Conservation (phyloP, 305 asterid genomes). For the Rubia balearica region DNA sequence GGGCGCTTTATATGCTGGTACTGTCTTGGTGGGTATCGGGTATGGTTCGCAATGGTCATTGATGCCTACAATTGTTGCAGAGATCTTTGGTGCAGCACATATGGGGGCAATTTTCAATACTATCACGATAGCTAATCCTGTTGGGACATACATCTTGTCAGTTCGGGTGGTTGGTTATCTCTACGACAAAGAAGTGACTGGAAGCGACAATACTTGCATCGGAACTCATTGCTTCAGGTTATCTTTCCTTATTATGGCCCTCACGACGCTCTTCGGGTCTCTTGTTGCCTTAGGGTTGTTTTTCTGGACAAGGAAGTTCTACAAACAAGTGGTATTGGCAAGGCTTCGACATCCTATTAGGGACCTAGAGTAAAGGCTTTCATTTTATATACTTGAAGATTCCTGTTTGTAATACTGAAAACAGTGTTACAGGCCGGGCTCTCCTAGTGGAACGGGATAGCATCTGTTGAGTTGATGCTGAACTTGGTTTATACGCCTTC, state of each 20-base stretch:
- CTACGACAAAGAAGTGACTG: constrained; percentile 52
- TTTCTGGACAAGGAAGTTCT: constrained; percentile 57
- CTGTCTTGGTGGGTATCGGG: constrained; percentile 65
- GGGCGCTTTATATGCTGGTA: constrained; percentile 59
- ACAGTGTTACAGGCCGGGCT: background rate
- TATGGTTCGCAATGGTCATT: constrained; percentile 92
- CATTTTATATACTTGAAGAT: background rate
- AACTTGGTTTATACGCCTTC: background rate
- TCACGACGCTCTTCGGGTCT: constrained; percentile 51
- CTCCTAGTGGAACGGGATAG: background rate
- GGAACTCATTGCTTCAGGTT: constrained; percentile 67
- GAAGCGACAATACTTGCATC: constrained; percentile 36
- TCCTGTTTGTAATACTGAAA: background rate
- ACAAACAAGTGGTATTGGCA: constrained; percentile 35
- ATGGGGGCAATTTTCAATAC: constrained; percentile 81
- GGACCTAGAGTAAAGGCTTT: background rate
- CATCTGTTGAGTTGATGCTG: too few species aligned
- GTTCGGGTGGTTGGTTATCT: constrained; percentile 64
- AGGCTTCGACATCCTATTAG: constrained; percentile 19
- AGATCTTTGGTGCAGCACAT: constrained; percentile 60
- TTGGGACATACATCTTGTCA: constrained; percentile 65
- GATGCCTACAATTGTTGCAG: constrained; percentile 80
- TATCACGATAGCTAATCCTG: constrained; percentile 58
- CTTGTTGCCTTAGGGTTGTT: constrained; percentile 61
- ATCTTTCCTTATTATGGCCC: constrained; percentile 61